phyloP scores from a whole-genome alignment of 2,329 filamentous ascomycete species.

The Sordariomycetes sp. region DNA sequence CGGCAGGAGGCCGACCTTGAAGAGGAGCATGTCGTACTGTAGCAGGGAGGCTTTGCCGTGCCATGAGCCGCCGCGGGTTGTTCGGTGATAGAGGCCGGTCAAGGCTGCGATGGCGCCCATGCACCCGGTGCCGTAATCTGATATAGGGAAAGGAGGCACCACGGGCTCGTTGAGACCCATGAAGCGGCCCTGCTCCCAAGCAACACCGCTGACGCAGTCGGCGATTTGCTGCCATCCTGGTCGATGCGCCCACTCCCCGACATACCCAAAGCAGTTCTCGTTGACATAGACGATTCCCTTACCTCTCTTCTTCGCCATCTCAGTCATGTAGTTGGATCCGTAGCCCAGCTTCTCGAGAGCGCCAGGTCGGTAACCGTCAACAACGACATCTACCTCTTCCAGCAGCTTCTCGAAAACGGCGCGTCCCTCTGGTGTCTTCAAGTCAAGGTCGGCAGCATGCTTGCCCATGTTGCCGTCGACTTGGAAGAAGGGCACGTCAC shows the following conservation, averaged over 20 bases:
- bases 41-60: conserved; percentile 54
- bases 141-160: conserved; percentile 56
- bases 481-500: conserved; percentile 64
- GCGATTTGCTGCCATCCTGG: conserved; percentile 68
- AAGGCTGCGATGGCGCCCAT: conserved; percentile 62
- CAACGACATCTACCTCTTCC: conserved; percentile 53
- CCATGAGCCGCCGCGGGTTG: conserved; percentile 56
- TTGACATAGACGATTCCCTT: conserved; percentile 59
- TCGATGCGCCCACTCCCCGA: conserved; percentile 49
- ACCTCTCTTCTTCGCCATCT: conserved; percentile 42
- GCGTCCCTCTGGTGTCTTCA: conserved; percentile 46
- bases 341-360: conserved; percentile 56
- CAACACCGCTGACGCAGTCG: conserved; percentile 48
- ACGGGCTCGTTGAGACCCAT: conserved; percentile 37
- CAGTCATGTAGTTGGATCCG: conserved; percentile 41
- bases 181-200: conserved; percentile 44
- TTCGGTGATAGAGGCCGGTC: conserved; percentile 52
- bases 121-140: conserved; percentile 62
- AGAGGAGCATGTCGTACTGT: conserved; percentile 60
- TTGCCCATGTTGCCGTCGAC: conserved; percentile 67
- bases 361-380: conserved; percentile 61
- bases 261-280: conserved; percentile 62
- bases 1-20: conserved; percentile 49
- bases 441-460: conserved; percentile 53
- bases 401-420: conserved; percentile 49